A percentile compares a stretch with the other conserved stretches of the same genome.
Evolutionary conservation across 495 filamentous ascomycete genomes (phyloP).

Genomic region (Penicillium bialowiezense): DNA sequence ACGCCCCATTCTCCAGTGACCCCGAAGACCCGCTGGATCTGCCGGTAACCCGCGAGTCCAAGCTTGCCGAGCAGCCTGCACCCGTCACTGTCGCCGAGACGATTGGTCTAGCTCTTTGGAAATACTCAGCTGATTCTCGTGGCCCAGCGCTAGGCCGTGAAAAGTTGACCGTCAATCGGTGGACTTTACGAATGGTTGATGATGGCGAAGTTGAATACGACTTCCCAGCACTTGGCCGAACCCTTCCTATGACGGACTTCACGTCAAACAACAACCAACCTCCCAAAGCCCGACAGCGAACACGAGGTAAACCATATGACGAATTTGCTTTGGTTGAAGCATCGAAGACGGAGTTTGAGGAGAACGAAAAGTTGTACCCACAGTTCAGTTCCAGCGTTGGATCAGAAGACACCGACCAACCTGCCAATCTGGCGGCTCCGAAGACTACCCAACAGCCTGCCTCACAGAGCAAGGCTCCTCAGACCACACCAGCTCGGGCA

Average conservation of each 20-base stretch:
- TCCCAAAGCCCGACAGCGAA: conserved; percentile 59
- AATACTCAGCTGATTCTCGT: conserved; percentile 77
- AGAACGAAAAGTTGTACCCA: conserved; percentile 75
- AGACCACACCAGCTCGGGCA: conserved; percentile 26
- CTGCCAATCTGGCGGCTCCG: conserved; percentile 43
- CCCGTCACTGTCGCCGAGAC: conserved; percentile 82
- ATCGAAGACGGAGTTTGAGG: conserved; percentile 68
- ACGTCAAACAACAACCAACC: conserved; percentile 84
- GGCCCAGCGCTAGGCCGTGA: conserved; percentile 66
- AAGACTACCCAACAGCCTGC: conserved; percentile 24
- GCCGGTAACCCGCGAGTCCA: conserved; percentile 71
- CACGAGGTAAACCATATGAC: conserved; percentile 82
- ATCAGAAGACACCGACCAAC: conserved; percentile 36
- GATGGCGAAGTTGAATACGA: conserved; percentile 95
- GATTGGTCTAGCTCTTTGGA: conserved; percentile 84
- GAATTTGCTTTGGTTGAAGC: conserved; percentile 91
- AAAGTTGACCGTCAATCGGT: conserved; percentile 83
- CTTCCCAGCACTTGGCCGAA: conserved; percentile 82
- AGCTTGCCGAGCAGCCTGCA: conserved; percentile 62
- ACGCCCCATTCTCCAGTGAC: conserved; percentile 74
- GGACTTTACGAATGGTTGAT: conserved; percentile 93
- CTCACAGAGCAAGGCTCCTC: conserved; percentile 25
- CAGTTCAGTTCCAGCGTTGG: conserved; percentile 59
- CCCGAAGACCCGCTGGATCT: conserved; percentile 72
- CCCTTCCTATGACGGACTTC: conserved; percentile 76